These are phyloP conservation scores for Singerocomus rubriflavus DNA, from an alignment of 1,284 basidiomycete genomes.

Conservation along the genomic window DNA sequence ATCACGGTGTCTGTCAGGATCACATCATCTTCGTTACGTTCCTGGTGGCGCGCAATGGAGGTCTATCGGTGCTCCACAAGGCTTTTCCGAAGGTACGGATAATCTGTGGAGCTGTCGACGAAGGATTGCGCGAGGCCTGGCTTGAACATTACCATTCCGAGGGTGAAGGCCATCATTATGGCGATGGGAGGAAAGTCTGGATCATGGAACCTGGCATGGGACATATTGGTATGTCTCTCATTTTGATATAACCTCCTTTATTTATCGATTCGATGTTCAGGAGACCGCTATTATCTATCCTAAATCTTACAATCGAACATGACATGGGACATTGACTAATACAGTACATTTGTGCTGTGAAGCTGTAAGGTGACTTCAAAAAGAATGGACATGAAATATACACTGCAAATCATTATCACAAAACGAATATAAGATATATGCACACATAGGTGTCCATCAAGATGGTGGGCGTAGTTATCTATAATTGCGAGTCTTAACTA, in stretches of 20 bases:
- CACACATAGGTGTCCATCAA: not conserved
- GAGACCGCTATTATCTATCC: conserved; percentile 48
- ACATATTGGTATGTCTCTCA: conserved; percentile 59
- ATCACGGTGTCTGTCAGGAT: conserved; percentile 87
- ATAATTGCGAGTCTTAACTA: conserved; percentile 1
- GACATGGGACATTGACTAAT: conserved; percentile 5
- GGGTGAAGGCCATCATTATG: conserved; percentile 35
- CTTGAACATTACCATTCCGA: conserved; percentile 50
- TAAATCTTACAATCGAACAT: conserved; percentile 1
- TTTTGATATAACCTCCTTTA: not conserved
- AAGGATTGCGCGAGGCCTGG: conserved; percentile 70
- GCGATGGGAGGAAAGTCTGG: conserved; percentile 62
- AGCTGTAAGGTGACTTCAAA: conserved; percentile 7
- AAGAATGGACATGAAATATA: conserved; percentile 16
- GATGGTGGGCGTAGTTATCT: conserved; percentile 5
- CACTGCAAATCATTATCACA: conserved; percentile 10
- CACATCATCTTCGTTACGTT: conserved; percentile 88
- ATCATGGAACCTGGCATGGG: conserved; percentile 80
- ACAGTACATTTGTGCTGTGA: conserved; percentile 1
- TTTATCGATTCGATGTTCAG: conserved; percentile 25
- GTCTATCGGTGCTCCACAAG: conserved; percentile 70
- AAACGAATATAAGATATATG: conserved; percentile 3
- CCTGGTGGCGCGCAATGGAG: conserved; percentile 80
- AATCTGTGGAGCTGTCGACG: conserved; percentile 81
- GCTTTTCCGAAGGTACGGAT: conserved; percentile 84